Conservation (phyloP, 495 filamentous ascomycete genomes). For the Penicillium pancosmium region DNA sequence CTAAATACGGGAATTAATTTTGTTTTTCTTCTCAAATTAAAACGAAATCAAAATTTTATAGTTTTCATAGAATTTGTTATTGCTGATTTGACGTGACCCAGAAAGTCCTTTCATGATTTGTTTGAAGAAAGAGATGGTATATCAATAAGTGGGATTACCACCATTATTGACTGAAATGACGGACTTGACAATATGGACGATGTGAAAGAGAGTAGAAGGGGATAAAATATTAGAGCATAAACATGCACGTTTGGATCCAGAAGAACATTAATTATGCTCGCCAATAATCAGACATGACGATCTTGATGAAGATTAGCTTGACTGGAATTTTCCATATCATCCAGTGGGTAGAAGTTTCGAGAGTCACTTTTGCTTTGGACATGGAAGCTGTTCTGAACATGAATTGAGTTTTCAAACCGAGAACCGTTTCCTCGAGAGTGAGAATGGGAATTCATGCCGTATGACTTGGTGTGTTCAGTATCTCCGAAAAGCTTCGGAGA, state of each 20-base stretch:
- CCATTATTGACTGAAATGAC: no score
- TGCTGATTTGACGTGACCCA: no score
- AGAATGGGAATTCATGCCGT: slow-evolving; percentile 23
- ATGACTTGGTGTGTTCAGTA: slow-evolving; percentile 22
- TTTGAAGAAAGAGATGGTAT: no score
- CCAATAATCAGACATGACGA: background rate
- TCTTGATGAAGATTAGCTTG: slow-evolving; percentile 17
- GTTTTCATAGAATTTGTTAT: no score
- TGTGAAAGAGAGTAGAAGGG: no score
- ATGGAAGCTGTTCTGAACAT: slow-evolving; percentile 13
- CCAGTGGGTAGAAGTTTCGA: slow-evolving; percentile 28
- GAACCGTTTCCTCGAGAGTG: slow-evolving; percentile 25
- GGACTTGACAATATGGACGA: no score
- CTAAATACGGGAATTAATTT: background rate
- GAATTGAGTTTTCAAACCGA: slow-evolving; percentile 17
- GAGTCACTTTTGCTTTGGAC: slow-evolving; percentile 23
- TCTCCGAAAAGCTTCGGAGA: slow-evolving; percentile 32
- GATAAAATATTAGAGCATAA: background rate
- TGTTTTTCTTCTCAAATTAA: no score
- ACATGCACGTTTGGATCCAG: background rate
- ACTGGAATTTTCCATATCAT: slow-evolving; percentile 31
- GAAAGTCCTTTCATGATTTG: no score
- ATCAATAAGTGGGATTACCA: no score
- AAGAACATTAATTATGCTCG: background rate
- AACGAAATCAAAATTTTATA: no score